phyloP scores from a whole-genome alignment of 2,329 filamentous ascomycete genomes.

The Dendryphion nanum region DNA sequence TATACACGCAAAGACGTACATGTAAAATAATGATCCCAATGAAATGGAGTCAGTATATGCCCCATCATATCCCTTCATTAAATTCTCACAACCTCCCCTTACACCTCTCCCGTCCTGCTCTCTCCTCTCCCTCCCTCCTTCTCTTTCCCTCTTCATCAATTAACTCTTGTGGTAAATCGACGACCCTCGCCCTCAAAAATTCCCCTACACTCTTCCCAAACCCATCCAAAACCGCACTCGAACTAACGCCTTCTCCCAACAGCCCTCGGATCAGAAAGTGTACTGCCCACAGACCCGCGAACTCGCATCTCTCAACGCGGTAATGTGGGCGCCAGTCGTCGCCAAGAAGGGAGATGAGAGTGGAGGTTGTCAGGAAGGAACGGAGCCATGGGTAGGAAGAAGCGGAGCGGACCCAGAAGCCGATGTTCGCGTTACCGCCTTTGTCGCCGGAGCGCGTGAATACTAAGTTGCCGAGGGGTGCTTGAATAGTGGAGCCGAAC shows the following conservation, averaged over 20 bases:
- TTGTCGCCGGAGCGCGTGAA: conserved; percentile 39
- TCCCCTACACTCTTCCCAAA: conserved; percentile 13
- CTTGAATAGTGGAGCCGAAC: conserved; percentile 27
- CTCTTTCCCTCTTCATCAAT: no score
- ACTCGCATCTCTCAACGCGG: conserved; percentile 44
- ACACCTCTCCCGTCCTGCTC: no score
- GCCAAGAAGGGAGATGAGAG: conserved; percentile 41
- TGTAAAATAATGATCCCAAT: no score
- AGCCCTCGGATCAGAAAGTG: conserved; percentile 28
- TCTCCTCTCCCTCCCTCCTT: no score
- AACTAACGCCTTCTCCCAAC: conserved; percentile 10
- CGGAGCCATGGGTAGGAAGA: conserved; percentile 45
- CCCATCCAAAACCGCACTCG: conserved; percentile 11
- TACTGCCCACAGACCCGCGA: conserved; percentile 46
- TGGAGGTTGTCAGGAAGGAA: conserved; percentile 38
- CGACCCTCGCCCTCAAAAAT: conserved; percentile 10
- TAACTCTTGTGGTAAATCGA: conserved; percentile 12
- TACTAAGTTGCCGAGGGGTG: conserved; percentile 29
- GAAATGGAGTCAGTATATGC: no score
- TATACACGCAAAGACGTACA: no score
- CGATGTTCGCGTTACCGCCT: conserved; percentile 42
- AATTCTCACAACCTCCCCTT: no score
- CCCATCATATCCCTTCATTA: no score
- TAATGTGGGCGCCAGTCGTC: conserved; percentile 46
- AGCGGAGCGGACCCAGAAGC: conserved; percentile 34